Evolutionary conservation across 306 rosid species (phyloP), one percentile per base, ranked within the genome.

Genomic region (Pterocarpus santalinus): DNA sequence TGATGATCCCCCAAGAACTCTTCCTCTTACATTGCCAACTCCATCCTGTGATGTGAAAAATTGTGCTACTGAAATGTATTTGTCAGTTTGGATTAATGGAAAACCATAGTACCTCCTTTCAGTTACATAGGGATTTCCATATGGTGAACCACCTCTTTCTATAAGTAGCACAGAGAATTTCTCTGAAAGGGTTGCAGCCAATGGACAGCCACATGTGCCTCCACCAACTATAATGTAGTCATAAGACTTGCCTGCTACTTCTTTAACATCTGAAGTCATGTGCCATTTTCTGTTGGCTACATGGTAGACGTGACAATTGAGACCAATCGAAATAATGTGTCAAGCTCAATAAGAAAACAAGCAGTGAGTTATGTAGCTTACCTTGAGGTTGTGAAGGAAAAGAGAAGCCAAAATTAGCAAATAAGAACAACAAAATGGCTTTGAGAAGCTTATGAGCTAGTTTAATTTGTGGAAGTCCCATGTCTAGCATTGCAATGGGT

Each of bases 1-100:
- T 5, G 94, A 91, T 72, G 91, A 91, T 8, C 97, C 97, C 4
- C 96, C 97, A 16, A 90, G 93, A 70, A 91, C 97, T 86, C 97
- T 87, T 73, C 97, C 97, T 86, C 97, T 78, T 5, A 76, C 87
- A 81, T 87, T 93, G 7, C 39, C 17, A 55, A 93, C 78, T 2
- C 97, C 97, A 5, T 91, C 97, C 46, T 86, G 41, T 11, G 97
- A 91, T 22, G 76, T 73, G 82, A 93, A 91, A 51, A 86, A 78
- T 85, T 93, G 97, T 81, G 97, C 97, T 38, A 91, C 88, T 73
- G 97, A 88, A 41, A 73, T 79, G 30, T 86, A 86, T 16, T 75
- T 60, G 7, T 91, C 87, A 1, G 92, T 86, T 38, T 72, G 57
- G 52, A 93, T 14, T 55, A 88, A 70, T 68, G 94, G 80, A 16